phyloP scores from a whole-genome alignment of 352 stramenopile species.

The Pythium vanterpoolii region DNA sequence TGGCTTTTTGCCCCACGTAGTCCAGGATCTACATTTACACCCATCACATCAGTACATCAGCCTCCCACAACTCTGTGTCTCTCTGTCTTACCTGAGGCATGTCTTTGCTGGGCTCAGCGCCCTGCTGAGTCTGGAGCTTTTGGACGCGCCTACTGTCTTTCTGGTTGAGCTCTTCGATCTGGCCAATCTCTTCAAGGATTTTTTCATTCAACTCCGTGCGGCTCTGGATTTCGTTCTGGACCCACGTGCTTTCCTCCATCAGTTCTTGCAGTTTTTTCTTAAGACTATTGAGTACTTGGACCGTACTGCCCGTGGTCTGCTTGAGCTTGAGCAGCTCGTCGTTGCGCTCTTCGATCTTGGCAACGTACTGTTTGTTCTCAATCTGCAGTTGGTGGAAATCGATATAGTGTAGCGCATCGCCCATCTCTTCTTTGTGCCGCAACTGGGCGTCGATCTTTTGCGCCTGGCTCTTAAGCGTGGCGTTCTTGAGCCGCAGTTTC shows the following conservation, averaged over 20 bases:
- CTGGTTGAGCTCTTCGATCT: conserved; percentile 70
- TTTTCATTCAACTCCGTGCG: conserved; percentile 87
- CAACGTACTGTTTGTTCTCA: conserved; percentile 96
- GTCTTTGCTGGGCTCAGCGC: conserved; percentile 67
- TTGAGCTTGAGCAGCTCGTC: conserved; percentile 92
- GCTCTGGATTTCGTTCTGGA: conserved; percentile 76
- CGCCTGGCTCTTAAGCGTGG: conserved; percentile 89
- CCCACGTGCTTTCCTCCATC: conserved; percentile 76
- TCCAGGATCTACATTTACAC: conserved; percentile 63
- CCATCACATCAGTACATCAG: neutral
- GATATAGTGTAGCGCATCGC: conserved; percentile 94
- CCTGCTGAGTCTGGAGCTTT: conserved; percentile 61
- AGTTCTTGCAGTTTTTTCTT: conserved; percentile 89
- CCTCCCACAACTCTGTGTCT: neutral
- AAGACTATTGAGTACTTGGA: conserved; percentile 89
- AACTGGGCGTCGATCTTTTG: conserved; percentile 91
- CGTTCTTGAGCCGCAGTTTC: conserved; percentile 94
- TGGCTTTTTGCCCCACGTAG: conserved; percentile 88
- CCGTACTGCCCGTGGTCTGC: conserved; percentile 85
- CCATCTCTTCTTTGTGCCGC: conserved; percentile 94
- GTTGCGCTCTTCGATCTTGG: conserved; percentile 94
- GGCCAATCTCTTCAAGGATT: conserved; percentile 69
- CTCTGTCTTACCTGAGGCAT: conserved; percentile 63
- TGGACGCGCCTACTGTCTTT: conserved; percentile 58
- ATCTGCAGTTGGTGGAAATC: conserved; percentile 96